Percentiles rank a stretch among this genome's conserved stretches.
Evolutionary conservation across 805 yeast species (phyloP).

Genomic region (Wickerhamiella allomyrinae): DNA sequence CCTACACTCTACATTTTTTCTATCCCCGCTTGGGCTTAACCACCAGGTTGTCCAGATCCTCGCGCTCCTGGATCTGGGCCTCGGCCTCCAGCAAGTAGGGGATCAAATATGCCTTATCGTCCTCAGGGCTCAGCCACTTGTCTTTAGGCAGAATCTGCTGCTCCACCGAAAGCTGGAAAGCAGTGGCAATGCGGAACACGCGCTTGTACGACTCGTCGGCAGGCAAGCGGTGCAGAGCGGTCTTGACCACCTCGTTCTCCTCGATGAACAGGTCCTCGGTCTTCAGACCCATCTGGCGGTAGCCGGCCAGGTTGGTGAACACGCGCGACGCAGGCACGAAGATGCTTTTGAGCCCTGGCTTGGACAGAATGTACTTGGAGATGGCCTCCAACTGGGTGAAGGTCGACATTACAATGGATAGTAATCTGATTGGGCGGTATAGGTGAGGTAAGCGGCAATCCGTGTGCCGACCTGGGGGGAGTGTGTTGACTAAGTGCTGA

Average conservation of each 20-base stretch:
- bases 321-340: conserved; percentile 67
- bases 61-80: conserved; percentile 78
- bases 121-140: conserved; percentile 65
- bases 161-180: conserved; percentile 73
- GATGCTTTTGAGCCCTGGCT: conserved; percentile 64
- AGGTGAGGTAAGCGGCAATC: too few relatives aligned
- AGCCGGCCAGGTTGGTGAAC: conserved; percentile 66
- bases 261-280: conserved; percentile 79
- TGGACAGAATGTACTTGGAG: conserved; percentile 61
- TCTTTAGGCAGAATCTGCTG: conserved; percentile 74
- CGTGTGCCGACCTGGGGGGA: too few relatives aligned
- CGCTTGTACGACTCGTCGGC: conserved; percentile 75
- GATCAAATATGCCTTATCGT: conserved; percentile 47
- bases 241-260: conserved; percentile 76
- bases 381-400: conserved; percentile 27
- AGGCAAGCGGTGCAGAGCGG: conserved; percentile 79
- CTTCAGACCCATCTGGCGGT: conserved; percentile 85
- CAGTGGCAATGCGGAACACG: conserved; percentile 81
- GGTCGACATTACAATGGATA: conserved; percentile 21
- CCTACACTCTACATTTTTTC: neutral
- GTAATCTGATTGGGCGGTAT: conserved; percentile 1
- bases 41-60: conserved; percentile 68
- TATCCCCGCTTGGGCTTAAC: conserved; percentile 21
- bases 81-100: conserved; percentile 92
- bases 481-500: neutral